Percentiles rank a stretch among this genome's conserved stretches.
Evolutionary conservation across 768 basidiomycete species (phyloP).

Genomic region (Rhodotorula diobovata): DNA sequence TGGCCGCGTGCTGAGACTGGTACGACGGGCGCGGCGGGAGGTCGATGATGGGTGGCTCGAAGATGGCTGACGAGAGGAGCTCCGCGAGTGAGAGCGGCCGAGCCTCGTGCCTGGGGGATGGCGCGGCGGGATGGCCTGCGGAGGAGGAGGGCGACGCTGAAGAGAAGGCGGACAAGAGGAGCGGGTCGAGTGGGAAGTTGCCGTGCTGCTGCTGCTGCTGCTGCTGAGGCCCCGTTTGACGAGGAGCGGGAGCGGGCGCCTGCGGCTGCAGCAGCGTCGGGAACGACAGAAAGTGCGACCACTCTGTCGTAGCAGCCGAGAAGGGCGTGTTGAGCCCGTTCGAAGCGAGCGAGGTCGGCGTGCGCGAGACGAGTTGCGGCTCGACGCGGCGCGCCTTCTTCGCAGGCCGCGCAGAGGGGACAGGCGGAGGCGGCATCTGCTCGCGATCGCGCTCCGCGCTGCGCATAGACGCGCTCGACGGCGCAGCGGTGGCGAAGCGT

Average conservation of each 20-base stretch:
- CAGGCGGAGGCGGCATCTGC: conserved; percentile 28
- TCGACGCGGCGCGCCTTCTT: conserved; percentile 32
- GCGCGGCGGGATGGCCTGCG: background rate
- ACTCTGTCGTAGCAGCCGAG: background rate
- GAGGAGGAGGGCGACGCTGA: background rate
- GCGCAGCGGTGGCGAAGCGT: background rate
- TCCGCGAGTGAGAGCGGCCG: conserved; percentile 17
- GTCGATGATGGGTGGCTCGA: conserved; percentile 30
- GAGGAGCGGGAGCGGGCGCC: no score
- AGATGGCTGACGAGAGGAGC: conserved; percentile 14
- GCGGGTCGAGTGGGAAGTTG: background rate
- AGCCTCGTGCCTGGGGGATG: background rate
- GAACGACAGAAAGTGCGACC: conserved; percentile 10
- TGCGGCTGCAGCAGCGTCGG: background rate
- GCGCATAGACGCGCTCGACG: background rate
- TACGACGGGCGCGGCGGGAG: conserved; percentile 3
- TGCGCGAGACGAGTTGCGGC: conserved; percentile 22
- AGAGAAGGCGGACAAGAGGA: background rate
- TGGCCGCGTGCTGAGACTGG: background rate
- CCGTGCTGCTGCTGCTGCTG: background rate
- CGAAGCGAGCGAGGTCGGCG: background rate
- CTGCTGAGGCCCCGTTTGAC: no score
- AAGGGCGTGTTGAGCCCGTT: background rate
- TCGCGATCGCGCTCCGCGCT: background rate
- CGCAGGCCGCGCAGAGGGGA: conserved; percentile 8